Percentiles rank a stretch among this genome's conserved stretches.
These are phyloP conservation scores for Phalaenopsis hybrid DNA, from an alignment of 116 monocot genomes.

Conservation along the genomic window DNA sequence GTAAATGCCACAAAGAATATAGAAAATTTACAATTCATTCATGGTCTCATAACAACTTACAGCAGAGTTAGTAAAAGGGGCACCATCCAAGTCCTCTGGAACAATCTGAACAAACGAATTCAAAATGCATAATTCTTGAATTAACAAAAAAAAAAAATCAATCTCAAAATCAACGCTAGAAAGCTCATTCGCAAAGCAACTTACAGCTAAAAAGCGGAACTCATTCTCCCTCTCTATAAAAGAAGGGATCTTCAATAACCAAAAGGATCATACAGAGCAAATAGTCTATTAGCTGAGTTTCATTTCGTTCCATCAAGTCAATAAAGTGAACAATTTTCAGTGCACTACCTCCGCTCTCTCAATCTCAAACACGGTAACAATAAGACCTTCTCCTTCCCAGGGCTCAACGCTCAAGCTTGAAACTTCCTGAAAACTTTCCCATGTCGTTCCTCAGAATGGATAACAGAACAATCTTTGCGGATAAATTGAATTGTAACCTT, in stretches of 20 bases:
- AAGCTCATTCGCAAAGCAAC: conserved; percentile 14
- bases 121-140: background rate
- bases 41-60: conserved; percentile 32
- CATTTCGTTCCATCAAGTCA: too few species aligned
- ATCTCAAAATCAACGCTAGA: background rate
- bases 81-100: conserved; percentile 74
- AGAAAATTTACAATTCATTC: background rate
- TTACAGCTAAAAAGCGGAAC: conserved; percentile 85
- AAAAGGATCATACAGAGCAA: conserved; percentile 1
- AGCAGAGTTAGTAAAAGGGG: conserved; percentile 44
- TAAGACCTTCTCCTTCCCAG: too few species aligned
- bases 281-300: too few species aligned
- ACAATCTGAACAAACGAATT: conserved; percentile 40
- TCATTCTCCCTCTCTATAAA: conserved; percentile 91
- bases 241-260: conserved; percentile 49
- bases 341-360: too few species aligned
- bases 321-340: too few species aligned
- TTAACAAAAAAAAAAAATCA: conserved; percentile 7
- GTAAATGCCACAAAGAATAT: too few species aligned
- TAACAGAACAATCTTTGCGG: background rate
- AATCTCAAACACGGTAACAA: too few species aligned
- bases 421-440: conserved; percentile 55
- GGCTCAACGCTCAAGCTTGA: conserved; percentile 95
- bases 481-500: conserved; percentile 34
- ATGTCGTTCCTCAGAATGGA: background rate